Evolutionary conservation across 352 stramenopile species (phyloP).

Genomic region (Chrysophaeum taylorii): DNA sequence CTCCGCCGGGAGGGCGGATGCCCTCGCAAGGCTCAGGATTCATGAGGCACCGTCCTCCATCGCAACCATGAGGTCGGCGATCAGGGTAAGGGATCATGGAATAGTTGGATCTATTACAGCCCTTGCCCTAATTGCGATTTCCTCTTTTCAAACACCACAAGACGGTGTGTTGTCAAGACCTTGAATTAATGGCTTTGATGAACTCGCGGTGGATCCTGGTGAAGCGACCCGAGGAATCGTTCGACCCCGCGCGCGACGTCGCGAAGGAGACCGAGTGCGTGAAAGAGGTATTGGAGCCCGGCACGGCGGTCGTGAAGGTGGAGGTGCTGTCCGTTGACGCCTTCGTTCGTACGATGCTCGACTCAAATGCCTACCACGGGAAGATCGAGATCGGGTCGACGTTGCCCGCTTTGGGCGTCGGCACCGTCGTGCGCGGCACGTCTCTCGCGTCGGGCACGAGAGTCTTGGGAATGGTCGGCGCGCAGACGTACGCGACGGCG

Average conservation of each 20-base stretch:
- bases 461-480: background rate
- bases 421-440: slow-evolving; percentile 20
- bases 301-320: slow-evolving; percentile 19
- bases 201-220: background rate
- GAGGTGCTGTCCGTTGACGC: slow-evolving; percentile 27
- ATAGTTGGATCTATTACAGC: no score
- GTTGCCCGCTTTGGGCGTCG: slow-evolving; percentile 28
- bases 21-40: no score
- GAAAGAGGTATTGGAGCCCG: background rate
- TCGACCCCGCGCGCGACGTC: background rate
- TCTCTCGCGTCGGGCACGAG: no score
- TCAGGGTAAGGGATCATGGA: no score
- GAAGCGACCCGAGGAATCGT: background rate
- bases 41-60: no score
- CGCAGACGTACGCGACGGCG: background rate
- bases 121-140: no score
- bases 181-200: no score
- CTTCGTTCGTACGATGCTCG: slow-evolving; percentile 35
- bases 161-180: no score
- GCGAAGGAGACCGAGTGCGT: background rate
- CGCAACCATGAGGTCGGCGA: no score
- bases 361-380: slow-evolving; percentile 32
- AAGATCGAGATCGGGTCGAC: slow-evolving; percentile 16
- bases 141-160: no score
- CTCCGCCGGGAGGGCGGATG: no score